Evolutionary conservation across 805 yeast genomes (phyloP), one percentile per base, ranked within the genome.

Genomic region (Lachancea sp.): DNA sequence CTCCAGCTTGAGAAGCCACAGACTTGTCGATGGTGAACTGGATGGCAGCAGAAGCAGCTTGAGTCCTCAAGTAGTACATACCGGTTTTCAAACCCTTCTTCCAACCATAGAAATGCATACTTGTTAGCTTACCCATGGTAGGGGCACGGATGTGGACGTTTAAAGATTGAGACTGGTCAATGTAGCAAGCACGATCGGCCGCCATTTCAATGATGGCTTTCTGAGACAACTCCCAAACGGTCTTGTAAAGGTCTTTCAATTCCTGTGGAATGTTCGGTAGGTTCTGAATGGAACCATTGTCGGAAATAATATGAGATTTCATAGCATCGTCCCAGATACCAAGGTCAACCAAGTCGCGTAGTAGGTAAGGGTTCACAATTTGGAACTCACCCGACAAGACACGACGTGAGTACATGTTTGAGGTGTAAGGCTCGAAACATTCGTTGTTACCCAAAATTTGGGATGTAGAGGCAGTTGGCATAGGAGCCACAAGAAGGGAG

Each of bases 21-120:
- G 82, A 83, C 70, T 85, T 66, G 54, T 79, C 86, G 44, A 83
- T 75, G 15, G 93, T 85, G 67, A 89, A 91, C 71, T 91, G 95
- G 62, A 93, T 93, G 39, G 99, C 97, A 42, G 95, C 85, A 36
- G 96, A 79, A 17, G 99, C 99, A 49, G 98, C 96, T 74, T 87
- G 95, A 10, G 98, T 91, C 69, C 98, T 82, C 66, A 93, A 73
- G 69, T 93, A 93, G 74, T 93, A 93, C 95, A 93, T 91, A 60
- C 99, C 99, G 4, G 99, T 93, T 77, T 93, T 93, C 64, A 93
- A 77, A 49, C 99, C 99, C 73, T 85, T 88, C 73, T 86, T 85
- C 99, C 99, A 93, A 39, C 96, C 98, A 63, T 93, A 91, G 74
- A 93, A 93, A 67, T 93, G 99, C 97, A 93, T 93, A 53, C 93